Evolutionary conservation across 1,284 basidiomycete species (phyloP).

Genomic region (Ganoderma multipileum): DNA sequence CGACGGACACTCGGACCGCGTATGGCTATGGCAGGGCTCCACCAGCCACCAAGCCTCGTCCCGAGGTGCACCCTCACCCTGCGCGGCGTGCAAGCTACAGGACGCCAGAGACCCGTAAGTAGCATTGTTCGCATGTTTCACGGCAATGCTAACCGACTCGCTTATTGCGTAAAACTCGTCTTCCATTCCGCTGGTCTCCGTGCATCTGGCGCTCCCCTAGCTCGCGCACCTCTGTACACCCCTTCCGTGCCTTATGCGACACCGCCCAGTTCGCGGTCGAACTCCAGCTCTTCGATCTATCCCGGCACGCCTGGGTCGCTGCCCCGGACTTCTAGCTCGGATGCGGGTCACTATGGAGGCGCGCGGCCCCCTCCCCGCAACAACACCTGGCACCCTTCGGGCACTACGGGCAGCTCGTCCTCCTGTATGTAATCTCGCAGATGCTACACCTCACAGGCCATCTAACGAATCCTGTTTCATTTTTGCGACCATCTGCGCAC

Average conservation of each 20-base stretch:
- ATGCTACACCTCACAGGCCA: constrained; percentile 2
- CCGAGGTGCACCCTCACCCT: constrained; percentile 36
- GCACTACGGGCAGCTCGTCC: constrained; percentile 42
- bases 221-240: constrained; percentile 35
- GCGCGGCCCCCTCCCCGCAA: constrained; percentile 49
- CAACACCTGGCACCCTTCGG: constrained; percentile 52
- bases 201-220: constrained; percentile 16
- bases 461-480: constrained; percentile 1
- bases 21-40: constrained; percentile 39
- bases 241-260: constrained; percentile 39
- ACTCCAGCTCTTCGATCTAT: constrained; percentile 52
- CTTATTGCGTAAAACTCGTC: background rate
- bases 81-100: constrained; percentile 38
- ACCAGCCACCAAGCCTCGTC: constrained; percentile 27
- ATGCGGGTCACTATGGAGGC: constrained; percentile 34
- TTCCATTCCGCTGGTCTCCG: background rate
- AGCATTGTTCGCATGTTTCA: constrained; percentile 12
- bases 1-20: constrained; percentile 39
- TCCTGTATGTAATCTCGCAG: constrained; percentile 37
- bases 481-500: background rate
- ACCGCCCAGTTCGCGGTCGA: constrained; percentile 51
- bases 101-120: constrained; percentile 37
- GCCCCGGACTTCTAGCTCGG: constrained; percentile 39
- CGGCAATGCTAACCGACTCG: constrained; percentile 10
- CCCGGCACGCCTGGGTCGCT: constrained; percentile 37